Base-by-base conservation (phyloP, 2,329 filamentous ascomycete species). In the Xylariomycetidae sp. region DNA sequence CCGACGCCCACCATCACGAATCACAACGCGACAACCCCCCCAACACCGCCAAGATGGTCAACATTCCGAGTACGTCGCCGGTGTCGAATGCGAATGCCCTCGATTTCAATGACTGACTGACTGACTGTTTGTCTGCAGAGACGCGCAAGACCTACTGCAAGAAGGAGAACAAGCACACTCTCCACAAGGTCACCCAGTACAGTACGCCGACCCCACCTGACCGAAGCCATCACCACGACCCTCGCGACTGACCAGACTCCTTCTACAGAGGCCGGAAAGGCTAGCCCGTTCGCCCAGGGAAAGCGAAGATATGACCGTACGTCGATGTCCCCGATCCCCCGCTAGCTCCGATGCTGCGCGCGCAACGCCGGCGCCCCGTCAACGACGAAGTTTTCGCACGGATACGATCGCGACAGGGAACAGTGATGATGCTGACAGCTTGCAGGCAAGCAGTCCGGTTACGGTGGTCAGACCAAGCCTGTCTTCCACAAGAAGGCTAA, bases 381-480 rank as follows among this genome's bases (percentile, higher is more conserved):
- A 28, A 8, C 10, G 18, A 18, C 10, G 28, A 30, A 30, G 14
- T n/a, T n/a, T n/a, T n/a, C n/a, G n/a, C n/a, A n/a, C n/a, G n/a
- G n/a, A n/a, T n/a, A n/a, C n/a, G n/a, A n/a, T n/a, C n/a, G n/a
- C n/a, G n/a, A n/a, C n/a, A n/a, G n/a, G n/a, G n/a, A n/a, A n/a
- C n/a, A n/a, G 6, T 12, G 14, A 6, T n/a, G 12, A 5, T 14
- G 17, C 28, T 30, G 28, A 30, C 10, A 6, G 15, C n/a, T 14
- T 17, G 18, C 29, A 31, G 29, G 40, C 31, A 44, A 44, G 30
- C 39, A 42, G 26, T 38, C 32, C 28, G 39, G 39, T 32, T 26
- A 43, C 25, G 92, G 92, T 86, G 92, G 92, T 89, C 92, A 98
- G 78, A 98, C 92, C 63, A 98, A 98, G 78, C 92, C 93, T 59